These are phyloP conservation scores for Quercus phellos DNA, from an alignment of 331 rosid genomes.

Conservation along the genomic window DNA sequence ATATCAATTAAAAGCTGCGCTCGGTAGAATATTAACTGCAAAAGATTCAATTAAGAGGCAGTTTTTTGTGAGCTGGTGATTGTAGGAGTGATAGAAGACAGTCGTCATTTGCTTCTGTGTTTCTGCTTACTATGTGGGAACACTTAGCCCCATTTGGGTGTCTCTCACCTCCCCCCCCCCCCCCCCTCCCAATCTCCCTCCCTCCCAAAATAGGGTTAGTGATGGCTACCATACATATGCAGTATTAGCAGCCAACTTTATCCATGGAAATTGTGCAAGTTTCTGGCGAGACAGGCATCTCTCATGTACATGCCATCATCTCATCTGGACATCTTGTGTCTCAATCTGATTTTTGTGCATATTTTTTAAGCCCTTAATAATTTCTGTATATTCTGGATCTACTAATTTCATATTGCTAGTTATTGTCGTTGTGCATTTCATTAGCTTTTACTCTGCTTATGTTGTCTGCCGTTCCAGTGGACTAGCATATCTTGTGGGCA, in stretches of 20 bases:
- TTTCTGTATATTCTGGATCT: neutral
- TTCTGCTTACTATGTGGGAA: neutral
- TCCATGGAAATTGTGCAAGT: neutral
- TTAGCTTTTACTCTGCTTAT: neutral
- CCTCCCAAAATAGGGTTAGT: too few species aligned
- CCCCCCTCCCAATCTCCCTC: too few species aligned
- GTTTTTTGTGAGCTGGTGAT: neutral
- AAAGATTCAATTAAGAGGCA: neutral
- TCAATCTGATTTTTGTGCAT: neutral
- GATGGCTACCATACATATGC: neutral
- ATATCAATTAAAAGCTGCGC: neutral
- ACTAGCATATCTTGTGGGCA: neutral
- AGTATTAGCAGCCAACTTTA: neutral
- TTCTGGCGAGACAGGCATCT: neutral
- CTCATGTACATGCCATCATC: neutral
- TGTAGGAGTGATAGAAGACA: neutral
- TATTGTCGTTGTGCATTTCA: neutral
- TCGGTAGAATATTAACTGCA: neutral
- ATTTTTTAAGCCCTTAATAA: neutral
- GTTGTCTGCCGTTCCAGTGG: conserved; percentile 8
- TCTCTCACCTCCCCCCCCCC: too few species aligned
- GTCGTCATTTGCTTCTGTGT: neutral
- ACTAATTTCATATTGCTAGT: neutral
- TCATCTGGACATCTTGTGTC: neutral
- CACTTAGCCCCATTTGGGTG: too few species aligned